A percentile compares a stretch with the other conserved stretches of the same genome.
Evolutionary conservation across 371 early-diverging fungal genomes (phyloP).

Genomic region (Saksenaea oblongispora): DNA sequence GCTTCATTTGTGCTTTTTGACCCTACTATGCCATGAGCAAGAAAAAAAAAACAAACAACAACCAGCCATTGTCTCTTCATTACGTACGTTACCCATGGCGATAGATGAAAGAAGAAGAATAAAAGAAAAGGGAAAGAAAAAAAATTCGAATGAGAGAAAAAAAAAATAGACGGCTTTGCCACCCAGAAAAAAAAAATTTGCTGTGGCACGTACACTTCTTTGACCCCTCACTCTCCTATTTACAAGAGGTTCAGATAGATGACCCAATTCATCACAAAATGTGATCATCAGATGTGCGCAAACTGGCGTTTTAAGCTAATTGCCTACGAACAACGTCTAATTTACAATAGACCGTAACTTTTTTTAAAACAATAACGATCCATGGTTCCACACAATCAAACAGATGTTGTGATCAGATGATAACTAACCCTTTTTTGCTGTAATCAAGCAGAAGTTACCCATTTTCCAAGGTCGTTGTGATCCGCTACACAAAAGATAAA

Average conservation of each 20-base stretch:
- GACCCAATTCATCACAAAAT: no score
- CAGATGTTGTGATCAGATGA: not conserved
- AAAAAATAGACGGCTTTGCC: not conserved
- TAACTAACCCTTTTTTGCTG: not conserved
- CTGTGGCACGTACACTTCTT: not conserved
- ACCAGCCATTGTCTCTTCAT: not conserved
- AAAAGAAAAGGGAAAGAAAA: not conserved
- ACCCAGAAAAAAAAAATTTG: not conserved
- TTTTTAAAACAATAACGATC: not conserved
- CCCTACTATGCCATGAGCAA: conserved; percentile 46
- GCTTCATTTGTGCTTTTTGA: conserved; percentile 74
- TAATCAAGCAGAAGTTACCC: not conserved
- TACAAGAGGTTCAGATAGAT: not conserved
- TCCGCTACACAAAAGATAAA: not conserved
- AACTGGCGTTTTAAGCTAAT: not conserved
- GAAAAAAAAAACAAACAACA: no score
- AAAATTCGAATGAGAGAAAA: not conserved
- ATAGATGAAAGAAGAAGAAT: not conserved
- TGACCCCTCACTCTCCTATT: not conserved
- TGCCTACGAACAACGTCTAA: not conserved
- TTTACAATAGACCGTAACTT: not conserved
- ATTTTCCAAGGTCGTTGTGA: not conserved
- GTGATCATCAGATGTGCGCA: no score
- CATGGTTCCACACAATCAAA: no score
- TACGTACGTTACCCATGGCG: conserved; percentile 10